Conservation (phyloP, 768 basidiomycete species). For the Naganishia friedmannii region DNA sequence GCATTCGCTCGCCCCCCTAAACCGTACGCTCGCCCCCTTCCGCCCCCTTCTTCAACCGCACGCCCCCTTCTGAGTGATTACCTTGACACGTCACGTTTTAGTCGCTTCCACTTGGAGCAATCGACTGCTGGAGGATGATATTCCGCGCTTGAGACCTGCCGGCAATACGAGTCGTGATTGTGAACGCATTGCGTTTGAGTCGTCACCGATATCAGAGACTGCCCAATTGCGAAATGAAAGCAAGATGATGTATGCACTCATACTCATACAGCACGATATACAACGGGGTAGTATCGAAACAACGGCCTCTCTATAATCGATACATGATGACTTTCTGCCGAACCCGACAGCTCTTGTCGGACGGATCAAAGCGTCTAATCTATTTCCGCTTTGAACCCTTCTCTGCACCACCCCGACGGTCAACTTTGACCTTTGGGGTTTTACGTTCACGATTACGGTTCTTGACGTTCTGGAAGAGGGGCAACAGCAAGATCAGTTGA, state of each 20-base stretch:
- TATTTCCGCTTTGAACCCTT: conserved; percentile 21
- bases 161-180: no score
- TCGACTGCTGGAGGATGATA: no score
- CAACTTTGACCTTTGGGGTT: conserved; percentile 36
- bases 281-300: conserved; percentile 5
- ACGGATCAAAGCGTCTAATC: neutral
- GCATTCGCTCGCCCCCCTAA: no score
- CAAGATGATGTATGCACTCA: neutral
- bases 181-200: no score
- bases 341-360: no score
- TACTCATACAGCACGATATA: conserved; percentile 17
- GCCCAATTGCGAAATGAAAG: neutral
- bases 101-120: no score
- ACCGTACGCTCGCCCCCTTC: no score
- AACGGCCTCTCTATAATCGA: neutral
- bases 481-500: neutral
- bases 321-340: neutral
- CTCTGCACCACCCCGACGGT: conserved; percentile 20
- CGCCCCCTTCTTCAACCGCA: no score
- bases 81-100: no score
- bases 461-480: conserved; percentile 44
- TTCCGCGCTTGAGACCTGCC: no score
- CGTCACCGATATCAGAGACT: neutral
- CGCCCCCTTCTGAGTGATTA: no score
- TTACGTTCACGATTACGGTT: conserved; percentile 50